phyloP scores from a whole-genome alignment of 2,329 filamentous ascomycete species.

The Cladophialophora chaetospira region DNA sequence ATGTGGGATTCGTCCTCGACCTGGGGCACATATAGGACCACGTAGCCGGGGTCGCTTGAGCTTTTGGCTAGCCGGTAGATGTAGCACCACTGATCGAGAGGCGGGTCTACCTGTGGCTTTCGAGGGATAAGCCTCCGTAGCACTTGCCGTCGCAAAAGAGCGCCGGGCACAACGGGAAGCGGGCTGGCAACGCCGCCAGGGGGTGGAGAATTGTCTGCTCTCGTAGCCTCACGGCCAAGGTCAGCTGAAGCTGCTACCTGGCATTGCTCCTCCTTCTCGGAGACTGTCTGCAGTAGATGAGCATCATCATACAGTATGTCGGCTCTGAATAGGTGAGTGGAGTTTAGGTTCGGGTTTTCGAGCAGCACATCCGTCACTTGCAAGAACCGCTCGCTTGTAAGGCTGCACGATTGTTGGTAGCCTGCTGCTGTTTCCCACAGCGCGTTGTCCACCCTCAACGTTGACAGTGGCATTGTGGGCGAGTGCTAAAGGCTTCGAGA shows the following conservation, averaged over 20 bases:
- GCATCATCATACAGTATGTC: slow-evolving; percentile 61
- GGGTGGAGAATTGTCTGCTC: background rate
- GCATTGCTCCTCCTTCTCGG: slow-evolving; percentile 37
- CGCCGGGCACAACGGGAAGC: slow-evolving; percentile 35
- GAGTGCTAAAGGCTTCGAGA: too few relatives aligned
- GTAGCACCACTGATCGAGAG: slow-evolving; percentile 80
- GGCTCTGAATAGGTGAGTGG: slow-evolving; percentile 60
- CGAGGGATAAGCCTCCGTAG: slow-evolving; percentile 79
- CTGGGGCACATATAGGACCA: slow-evolving; percentile 81
- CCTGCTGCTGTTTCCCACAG: slow-evolving; percentile 19
- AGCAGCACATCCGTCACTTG: slow-evolving; percentile 54
- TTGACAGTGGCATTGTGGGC: too few relatives aligned
- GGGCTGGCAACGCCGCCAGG: slow-evolving; percentile 4
- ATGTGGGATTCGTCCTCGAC: slow-evolving; percentile 61
- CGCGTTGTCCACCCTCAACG: too few relatives aligned
- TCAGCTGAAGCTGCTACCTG: background rate
- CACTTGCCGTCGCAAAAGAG: slow-evolving; percentile 61
- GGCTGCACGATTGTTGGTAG: slow-evolving; percentile 11
- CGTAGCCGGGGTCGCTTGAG: slow-evolving; percentile 4
- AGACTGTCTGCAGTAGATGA: slow-evolving; percentile 38
- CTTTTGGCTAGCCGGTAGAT: slow-evolving; percentile 53
- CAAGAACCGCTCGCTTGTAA: slow-evolving; percentile 38
- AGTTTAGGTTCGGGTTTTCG: slow-evolving; percentile 61
- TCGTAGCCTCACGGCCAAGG: background rate
- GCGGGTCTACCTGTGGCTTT: slow-evolving; percentile 73